Evolutionary conservation across 331 rosid species (phyloP).

Genomic region (Quercus lobata): DNA sequence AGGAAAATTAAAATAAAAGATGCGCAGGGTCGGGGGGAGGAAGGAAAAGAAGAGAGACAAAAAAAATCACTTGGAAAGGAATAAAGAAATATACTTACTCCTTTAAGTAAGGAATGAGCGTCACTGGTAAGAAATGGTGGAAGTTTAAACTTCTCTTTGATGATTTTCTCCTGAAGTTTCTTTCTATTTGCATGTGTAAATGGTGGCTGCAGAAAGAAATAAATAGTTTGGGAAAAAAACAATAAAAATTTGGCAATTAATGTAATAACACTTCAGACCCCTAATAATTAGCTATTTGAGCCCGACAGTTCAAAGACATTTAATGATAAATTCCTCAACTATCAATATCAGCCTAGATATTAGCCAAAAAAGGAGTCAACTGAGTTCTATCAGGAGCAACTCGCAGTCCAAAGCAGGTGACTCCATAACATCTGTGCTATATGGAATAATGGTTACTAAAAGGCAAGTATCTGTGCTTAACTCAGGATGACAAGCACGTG

Average conservation of each 20-base stretch:
- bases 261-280: conserved; percentile 14
- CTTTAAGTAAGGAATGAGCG: conserved; percentile 93
- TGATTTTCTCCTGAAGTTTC: conserved; percentile 91
- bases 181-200: conserved; percentile 72
- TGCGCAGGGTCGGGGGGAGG: too few species aligned
- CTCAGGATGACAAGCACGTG: not conserved
- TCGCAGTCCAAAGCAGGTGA: not conserved
- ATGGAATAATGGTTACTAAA: not conserved
- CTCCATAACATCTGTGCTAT: not conserved
- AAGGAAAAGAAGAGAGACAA: not conserved
- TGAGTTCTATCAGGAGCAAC: not conserved
- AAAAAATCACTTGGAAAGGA: not conserved
- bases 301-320: too few species aligned
- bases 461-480: not conserved
- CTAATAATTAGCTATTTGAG: not conserved
- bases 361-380: not conserved
- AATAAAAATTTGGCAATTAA: not conserved
- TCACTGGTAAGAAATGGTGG: conserved; percentile 68
- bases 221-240: conserved; percentile 2
- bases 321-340: not conserved
- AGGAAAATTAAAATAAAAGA: not conserved
- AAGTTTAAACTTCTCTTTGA: conserved; percentile 83
- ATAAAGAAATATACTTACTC: conserved; percentile 48
- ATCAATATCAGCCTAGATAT: not conserved
- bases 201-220: conserved; percentile 69